A percentile compares a stretch with the other conserved stretches of the same genome.
Evolutionary conservation across 768 basidiomycete species (phyloP).

Genomic region (Hericium rajendrae): DNA sequence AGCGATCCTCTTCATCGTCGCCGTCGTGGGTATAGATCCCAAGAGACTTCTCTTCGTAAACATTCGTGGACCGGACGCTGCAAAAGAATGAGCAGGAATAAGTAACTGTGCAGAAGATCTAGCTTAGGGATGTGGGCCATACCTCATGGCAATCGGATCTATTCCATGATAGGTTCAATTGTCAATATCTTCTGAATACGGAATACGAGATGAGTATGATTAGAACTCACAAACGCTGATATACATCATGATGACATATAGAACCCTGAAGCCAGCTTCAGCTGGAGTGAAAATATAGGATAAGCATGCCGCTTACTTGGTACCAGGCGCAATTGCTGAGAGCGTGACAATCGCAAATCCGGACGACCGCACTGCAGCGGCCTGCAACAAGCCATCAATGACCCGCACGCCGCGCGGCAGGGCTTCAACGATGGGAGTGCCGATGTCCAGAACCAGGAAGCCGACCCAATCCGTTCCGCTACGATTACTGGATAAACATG

Average conservation of each 20-base stretch:
- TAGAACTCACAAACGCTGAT: constrained; percentile 62
- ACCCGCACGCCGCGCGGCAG: constrained; percentile 69
- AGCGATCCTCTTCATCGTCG: constrained; percentile 29
- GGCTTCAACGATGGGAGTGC: constrained; percentile 53
- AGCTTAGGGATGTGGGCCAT: constrained; percentile 3
- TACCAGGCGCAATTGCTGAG: constrained; percentile 72
- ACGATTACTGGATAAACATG: not conserved
- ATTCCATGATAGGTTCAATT: not conserved
- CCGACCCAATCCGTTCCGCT: constrained; percentile 83
- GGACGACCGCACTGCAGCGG: constrained; percentile 72
- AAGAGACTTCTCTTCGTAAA: constrained; percentile 66
- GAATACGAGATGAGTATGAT: constrained; percentile 3
- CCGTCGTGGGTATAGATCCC: not conserved
- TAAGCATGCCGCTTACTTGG: constrained; percentile 49
- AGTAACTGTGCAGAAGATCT: not conserved
- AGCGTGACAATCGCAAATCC: constrained; percentile 78
- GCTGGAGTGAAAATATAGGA: not conserved
- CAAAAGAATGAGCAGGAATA: not conserved
- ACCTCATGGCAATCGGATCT: constrained; percentile 83
- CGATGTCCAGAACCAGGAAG: constrained; percentile 84
- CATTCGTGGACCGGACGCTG: constrained; percentile 86
- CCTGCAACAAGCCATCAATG: constrained; percentile 70
- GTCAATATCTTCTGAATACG: not conserved
- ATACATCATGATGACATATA: constrained; percentile 94
- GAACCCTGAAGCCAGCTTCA: constrained; percentile 38